A percentile compares a stretch with the other conserved stretches of the same genome.
phyloP scores from a whole-genome alignment of 2,329 filamentous ascomycete species.

The Pseudomassariella vexata region DNA sequence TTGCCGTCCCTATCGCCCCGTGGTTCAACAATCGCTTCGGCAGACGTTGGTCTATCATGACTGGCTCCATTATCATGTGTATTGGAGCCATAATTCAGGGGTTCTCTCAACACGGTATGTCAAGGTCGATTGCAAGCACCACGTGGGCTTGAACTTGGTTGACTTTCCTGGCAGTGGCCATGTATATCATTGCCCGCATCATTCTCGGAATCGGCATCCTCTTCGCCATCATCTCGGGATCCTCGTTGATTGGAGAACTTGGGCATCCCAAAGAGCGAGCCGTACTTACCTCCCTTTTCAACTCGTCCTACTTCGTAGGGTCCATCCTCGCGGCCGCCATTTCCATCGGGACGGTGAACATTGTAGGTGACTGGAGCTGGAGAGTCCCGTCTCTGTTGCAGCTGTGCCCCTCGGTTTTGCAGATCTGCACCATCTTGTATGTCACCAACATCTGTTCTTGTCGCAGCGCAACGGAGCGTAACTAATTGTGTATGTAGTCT shows the following conservation, averaged over 20 bases:
- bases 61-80: slow-evolving; percentile 48
- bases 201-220: slow-evolving; percentile 56
- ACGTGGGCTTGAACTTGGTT: background rate
- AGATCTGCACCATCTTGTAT: slow-evolving; percentile 32
- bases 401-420: slow-evolving; percentile 34
- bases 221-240: slow-evolving; percentile 53
- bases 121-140: background rate
- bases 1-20: slow-evolving; percentile 52
- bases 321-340: slow-evolving; percentile 43
- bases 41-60: slow-evolving; percentile 50
- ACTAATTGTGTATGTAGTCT: slow-evolving; percentile 18
- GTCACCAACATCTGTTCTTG: slow-evolving; percentile 4
- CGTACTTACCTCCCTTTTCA: slow-evolving; percentile 54
- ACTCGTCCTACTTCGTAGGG: slow-evolving; percentile 51
- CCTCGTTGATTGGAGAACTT: slow-evolving; percentile 53
- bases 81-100: slow-evolving; percentile 50
- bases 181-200: slow-evolving; percentile 56
- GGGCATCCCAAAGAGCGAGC: slow-evolving; percentile 56
- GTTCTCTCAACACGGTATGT: slow-evolving; percentile 38
- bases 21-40: slow-evolving; percentile 49
- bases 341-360: slow-evolving; percentile 40
- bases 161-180: slow-evolving; percentile 25
- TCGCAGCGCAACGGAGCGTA: too few relatives aligned
- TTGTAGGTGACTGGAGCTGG: slow-evolving; percentile 33
- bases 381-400: slow-evolving; percentile 42